Conservation (phyloP, 306 rosid species). For the Lupinus albus region DNA sequence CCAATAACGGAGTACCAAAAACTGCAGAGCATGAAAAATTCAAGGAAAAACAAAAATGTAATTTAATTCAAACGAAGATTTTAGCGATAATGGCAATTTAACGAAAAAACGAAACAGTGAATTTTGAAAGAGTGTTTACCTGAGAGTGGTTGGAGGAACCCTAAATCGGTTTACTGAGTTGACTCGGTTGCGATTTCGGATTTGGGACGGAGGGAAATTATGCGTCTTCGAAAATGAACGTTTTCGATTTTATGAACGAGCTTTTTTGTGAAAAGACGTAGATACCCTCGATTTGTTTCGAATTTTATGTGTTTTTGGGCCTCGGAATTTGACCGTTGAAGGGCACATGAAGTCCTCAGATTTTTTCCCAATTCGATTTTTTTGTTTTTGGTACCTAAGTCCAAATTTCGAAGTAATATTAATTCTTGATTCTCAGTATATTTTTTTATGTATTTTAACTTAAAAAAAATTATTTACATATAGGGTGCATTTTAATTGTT, state of each 20-base stretch:
- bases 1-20: constrained; percentile 5
- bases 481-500: too few species aligned
- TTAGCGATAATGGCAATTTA: neutral
- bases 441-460: too few species aligned
- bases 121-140: constrained; percentile 19
- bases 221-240: neutral
- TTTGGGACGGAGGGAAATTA: constrained; percentile 38
- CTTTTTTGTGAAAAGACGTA: neutral
- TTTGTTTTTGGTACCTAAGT: too few species aligned
- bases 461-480: too few species aligned
- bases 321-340: constrained; percentile 31
- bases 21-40: neutral
- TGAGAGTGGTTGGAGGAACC: constrained; percentile 29
- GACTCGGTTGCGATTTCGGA: neutral
- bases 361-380: neutral
- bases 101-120: constrained; percentile 23
- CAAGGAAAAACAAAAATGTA: neutral
- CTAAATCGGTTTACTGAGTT: constrained; percentile 15
- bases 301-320: neutral
- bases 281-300: neutral
- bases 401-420: too few species aligned
- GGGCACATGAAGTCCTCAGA: neutral
- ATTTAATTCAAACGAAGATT: constrained; percentile 2
- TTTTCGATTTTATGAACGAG: neutral
- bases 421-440: too few species aligned